These are phyloP conservation scores for Rhodotorula mucilaginosa DNA, from an alignment of 1,284 basidiomycete species.

Conservation along the genomic window DNA sequence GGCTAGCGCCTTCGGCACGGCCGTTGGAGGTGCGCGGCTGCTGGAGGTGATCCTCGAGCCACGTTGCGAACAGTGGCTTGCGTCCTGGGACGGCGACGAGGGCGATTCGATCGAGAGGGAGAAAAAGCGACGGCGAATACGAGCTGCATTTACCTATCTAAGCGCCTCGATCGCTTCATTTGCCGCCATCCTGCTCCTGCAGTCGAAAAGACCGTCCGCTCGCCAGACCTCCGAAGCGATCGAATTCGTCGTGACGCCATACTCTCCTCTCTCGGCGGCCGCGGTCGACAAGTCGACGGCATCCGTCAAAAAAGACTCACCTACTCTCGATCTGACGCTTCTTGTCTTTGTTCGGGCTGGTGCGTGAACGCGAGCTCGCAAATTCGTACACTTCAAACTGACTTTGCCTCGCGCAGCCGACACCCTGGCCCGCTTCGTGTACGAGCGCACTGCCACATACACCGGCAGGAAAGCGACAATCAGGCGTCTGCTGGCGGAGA, in stretches of 20 bases:
- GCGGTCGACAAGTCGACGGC: background rate
- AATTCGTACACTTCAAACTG: too few relatives aligned
- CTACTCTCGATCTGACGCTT: constrained; percentile 51
- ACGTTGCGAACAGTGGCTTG: constrained; percentile 1
- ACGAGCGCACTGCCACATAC: constrained; percentile 7
- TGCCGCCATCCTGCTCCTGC: constrained; percentile 34
- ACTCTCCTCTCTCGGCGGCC: background rate
- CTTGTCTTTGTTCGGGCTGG: constrained; percentile 46
- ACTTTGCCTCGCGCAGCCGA: constrained; percentile 24
- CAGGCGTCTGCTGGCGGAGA: constrained; percentile 21
- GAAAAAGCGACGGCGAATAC: constrained; percentile 17
- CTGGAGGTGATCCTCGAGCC: constrained; percentile 28
- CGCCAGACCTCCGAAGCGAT: background rate
- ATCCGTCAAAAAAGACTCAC: constrained; percentile 27
- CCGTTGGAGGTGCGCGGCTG: constrained; percentile 36
- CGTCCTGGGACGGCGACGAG: background rate
- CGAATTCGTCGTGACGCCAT: constrained; percentile 20
- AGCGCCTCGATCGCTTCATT: constrained; percentile 30
- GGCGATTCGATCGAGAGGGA: constrained; percentile 16
- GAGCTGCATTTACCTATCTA: constrained; percentile 29
- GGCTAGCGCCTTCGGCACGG: constrained; percentile 30
- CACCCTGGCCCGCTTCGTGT: constrained; percentile 14
- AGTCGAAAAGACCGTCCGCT: constrained; percentile 17
- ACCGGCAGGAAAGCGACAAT: constrained; percentile 14
- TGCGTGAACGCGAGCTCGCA: too few relatives aligned